Percentiles rank a stretch among this genome's conserved stretches.
Conservation (phyloP, 441 rosid species). For the Heliophila coronopifolia region DNA sequence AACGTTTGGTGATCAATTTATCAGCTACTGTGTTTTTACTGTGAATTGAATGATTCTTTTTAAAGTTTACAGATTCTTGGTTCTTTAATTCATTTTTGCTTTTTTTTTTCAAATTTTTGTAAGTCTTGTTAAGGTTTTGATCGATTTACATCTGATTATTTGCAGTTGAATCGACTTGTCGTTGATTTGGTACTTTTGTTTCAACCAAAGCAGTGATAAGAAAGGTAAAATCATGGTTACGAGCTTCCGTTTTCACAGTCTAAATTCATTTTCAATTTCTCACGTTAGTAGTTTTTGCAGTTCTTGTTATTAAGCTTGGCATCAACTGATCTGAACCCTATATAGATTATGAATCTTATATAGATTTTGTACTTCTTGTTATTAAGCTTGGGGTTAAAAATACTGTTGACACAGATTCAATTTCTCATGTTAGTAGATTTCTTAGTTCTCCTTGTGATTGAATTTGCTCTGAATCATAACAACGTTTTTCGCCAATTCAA, state of each 20-base stretch:
- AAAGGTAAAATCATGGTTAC: background rate
- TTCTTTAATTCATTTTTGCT: background rate
- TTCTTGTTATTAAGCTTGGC: background rate
- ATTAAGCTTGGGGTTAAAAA: too few species aligned
- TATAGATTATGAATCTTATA: too few species aligned
- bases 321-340: background rate
- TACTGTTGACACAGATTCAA: too few species aligned
- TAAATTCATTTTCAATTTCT: background rate
- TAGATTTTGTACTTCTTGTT: too few species aligned
- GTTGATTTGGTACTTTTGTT: conserved; percentile 6
- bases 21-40: background rate
- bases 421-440: too few species aligned
- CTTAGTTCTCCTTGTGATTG: too few species aligned
- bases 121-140: background rate
- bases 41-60: background rate
- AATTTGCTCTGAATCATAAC: too few species aligned
- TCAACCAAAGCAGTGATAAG: background rate
- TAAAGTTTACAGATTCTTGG: background rate
- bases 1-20: background rate
- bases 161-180: background rate
- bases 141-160: background rate
- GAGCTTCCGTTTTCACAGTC: background rate
- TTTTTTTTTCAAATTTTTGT: too few species aligned
- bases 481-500: too few species aligned
- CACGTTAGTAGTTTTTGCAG: background rate